Evolutionary conservation across 352 stramenopile species (phyloP).

Genomic region (Phytophthora citricola): DNA sequence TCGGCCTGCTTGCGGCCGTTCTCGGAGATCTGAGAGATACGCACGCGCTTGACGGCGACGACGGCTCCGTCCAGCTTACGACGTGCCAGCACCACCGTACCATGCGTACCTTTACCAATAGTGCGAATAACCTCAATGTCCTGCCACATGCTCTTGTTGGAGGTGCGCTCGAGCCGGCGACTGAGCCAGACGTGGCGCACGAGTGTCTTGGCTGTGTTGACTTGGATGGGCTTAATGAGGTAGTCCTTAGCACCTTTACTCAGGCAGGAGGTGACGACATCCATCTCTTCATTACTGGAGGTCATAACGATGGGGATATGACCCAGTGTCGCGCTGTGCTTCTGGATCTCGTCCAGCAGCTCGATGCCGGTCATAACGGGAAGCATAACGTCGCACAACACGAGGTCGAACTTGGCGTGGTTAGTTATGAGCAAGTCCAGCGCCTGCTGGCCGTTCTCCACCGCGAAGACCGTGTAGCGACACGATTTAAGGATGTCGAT

Average conservation of each 20-base stretch:
- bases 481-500: constrained; percentile 91
- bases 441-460: constrained; percentile 83
- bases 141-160: constrained; percentile 82
- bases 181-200: constrained; percentile 90
- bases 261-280: constrained; percentile 88
- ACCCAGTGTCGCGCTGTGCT: constrained; percentile 63
- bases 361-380: constrained; percentile 90
- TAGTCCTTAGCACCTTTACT: constrained; percentile 92
- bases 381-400: constrained; percentile 92
- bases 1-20: constrained; percentile 88
- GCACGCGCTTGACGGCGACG: constrained; percentile 87
- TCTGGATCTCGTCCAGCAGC: constrained; percentile 85
- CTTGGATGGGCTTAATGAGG: constrained; percentile 91
- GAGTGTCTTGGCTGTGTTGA: constrained; percentile 91
- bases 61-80: constrained; percentile 82
- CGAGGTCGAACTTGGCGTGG: constrained; percentile 85
- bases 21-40: constrained; percentile 80
- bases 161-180: constrained; percentile 65
- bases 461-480: constrained; percentile 84
- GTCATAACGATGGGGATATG: constrained; percentile 93
- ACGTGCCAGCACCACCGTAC: constrained; percentile 81
- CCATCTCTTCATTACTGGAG: constrained; percentile 91
- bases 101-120: constrained; percentile 89
- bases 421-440: constrained; percentile 74
- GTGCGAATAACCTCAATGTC: constrained; percentile 87